Base-by-base conservation (phyloP, 2,329 filamentous ascomycete genomes). In the Alternaria sp. region DNA sequence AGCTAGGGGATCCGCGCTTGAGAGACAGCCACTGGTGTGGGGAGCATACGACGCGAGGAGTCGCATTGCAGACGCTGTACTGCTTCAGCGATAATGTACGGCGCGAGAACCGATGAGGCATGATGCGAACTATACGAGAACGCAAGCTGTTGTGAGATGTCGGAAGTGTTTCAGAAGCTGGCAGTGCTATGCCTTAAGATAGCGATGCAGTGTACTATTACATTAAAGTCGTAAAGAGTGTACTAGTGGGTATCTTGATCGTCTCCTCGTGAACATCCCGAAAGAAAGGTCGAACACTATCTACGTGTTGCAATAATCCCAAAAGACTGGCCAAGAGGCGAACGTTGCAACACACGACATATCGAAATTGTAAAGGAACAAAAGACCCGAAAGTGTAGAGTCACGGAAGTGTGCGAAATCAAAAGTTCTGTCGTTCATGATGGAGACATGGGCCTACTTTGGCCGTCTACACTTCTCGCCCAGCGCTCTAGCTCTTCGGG, bases 401-500 rank as follows among this genome's bases (percentile, higher is more conserved):
- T 17, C 25, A 56, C 2, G 12, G 15, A 28, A 17, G 3, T 21
- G 25, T 52, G 10, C 5, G n/a, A 19, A 21, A 5, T 26, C 23
- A 9, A 6, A 21, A 8, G 11, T 45, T 44, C 9, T 17, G 10
- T 23, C 15, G 25, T 61, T 45, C 23, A 50, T 63, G 45, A 67
- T n/a, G 65, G 57, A 12, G 67, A 71, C n/a, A 68, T 50, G 7
- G 68, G 63, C n/a, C 66, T 52, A n/a, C 47, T 57, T 17, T 63
- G 61, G 15, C 67, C 52, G 4, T 66, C 49, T 32, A 19, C 62
- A 28, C 43, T 62, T 53, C 36, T 61, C 19, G 59, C 69, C 77
- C 77, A 79, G 12, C 55, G 62, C 50, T 74, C 71, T 45, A 75
- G 46, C 43, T 79, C 75, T 51, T 79, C 76, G 17, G 75, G 70